Percentiles rank a stretch among this genome's conserved stretches.
Conservation (phyloP, 1,284 basidiomycete genomes). For the Laetiporus sulphureus region DNA sequence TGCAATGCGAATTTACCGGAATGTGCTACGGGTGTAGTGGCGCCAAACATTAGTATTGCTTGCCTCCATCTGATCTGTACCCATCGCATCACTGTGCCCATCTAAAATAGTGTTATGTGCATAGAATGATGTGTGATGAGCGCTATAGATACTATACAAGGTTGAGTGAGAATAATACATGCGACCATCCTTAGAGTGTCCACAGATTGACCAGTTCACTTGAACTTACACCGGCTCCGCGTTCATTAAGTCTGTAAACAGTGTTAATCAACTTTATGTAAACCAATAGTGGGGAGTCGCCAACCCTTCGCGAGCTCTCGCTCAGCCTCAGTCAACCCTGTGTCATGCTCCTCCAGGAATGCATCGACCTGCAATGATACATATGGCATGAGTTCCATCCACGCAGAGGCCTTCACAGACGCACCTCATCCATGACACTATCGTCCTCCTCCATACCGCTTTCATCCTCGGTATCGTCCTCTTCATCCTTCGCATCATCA, state of each 20-base stretch:
- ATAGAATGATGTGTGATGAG: constrained; percentile 12
- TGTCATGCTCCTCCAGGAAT: constrained; percentile 87
- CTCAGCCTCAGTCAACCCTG: constrained; percentile 79
- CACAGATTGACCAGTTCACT: constrained; percentile 17
- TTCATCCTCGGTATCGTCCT: constrained; percentile 60
- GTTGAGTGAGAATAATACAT: constrained; percentile 2
- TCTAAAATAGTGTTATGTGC: constrained; percentile 8
- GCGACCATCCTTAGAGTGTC: background rate
- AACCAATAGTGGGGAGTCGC: too few species aligned
- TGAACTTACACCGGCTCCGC: constrained; percentile 47
- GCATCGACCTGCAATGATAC: constrained; percentile 62
- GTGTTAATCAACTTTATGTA: background rate
- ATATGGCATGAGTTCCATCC: too few species aligned
- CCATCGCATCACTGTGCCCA: constrained; percentile 2
- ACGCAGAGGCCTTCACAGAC: too few species aligned
- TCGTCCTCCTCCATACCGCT: constrained; percentile 54
- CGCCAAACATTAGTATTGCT: too few species aligned
- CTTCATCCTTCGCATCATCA: constrained; percentile 83
- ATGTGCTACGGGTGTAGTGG: too few species aligned
- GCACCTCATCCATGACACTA: constrained; percentile 86
- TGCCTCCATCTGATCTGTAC: too few species aligned
- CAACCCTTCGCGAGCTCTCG: constrained; percentile 76
- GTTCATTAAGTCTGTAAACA: constrained; percentile 48
- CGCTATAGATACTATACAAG: constrained; percentile 8
- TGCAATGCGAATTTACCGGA: too few species aligned